Evolutionary conservation across 768 basidiomycete genomes (phyloP).

Genomic region (Amyloporia xantha): DNA sequence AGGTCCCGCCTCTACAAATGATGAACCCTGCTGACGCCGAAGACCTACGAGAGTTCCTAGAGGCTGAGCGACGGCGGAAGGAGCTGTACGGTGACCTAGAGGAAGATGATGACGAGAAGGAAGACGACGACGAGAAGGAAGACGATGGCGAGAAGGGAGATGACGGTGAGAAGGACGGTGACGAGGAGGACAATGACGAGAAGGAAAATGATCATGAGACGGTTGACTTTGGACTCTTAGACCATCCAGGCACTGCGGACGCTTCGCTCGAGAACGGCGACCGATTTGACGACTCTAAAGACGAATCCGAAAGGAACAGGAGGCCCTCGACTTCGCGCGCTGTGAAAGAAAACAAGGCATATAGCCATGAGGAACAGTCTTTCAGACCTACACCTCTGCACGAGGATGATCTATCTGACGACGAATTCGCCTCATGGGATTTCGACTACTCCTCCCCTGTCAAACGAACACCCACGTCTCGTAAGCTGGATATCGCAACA

Average conservation of each 20-base stretch:
- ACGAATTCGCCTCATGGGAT: constrained; percentile 20
- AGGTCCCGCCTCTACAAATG: constrained; percentile 37
- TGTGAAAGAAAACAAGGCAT: neutral
- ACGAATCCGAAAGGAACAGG: neutral
- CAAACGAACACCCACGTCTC: neutral
- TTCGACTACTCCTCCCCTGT: constrained; percentile 13
- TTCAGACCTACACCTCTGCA: neutral
- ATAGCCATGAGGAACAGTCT: neutral
- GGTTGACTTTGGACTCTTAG: neutral
- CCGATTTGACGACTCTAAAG: neutral
- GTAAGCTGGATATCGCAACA: neutral
- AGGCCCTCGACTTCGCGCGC: neutral
- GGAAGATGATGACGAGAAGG: constrained; percentile 28
- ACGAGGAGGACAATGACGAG: constrained; percentile 14
- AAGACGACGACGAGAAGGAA: constrained; percentile 18
- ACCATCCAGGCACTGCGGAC: neutral
- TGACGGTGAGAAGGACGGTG: constrained; percentile 7
- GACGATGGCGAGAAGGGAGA: neutral
- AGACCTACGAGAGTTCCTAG: constrained; percentile 61
- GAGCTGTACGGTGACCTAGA: constrained; percentile 42
- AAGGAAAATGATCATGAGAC: no score
- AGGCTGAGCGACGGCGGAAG: constrained; percentile 50
- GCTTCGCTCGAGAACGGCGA: neutral
- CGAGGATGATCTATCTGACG: constrained; percentile 17
- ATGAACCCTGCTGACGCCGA: constrained; percentile 47